A percentile compares a stretch with the other conserved stretches of the same genome.
Evolutionary conservation across 2,329 filamentous ascomycete species (phyloP).

Genomic region (Trichoderma citrinoviride): DNA sequence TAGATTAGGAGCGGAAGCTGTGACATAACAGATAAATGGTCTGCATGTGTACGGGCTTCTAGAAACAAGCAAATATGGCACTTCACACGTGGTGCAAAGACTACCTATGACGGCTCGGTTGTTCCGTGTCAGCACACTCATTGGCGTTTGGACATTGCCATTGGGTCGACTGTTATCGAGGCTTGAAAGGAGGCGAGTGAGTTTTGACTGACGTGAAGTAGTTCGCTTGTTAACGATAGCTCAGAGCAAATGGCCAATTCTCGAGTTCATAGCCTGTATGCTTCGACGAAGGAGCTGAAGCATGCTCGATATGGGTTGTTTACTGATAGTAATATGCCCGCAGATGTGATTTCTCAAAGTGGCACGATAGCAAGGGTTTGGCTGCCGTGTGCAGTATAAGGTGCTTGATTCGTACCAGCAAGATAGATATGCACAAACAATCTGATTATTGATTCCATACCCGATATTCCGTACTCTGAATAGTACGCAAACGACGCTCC

Average conservation of each 20-base stretch:
- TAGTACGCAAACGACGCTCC: background rate
- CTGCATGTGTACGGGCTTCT: slow-evolving; percentile 1
- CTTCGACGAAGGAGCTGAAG: background rate
- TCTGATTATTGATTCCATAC: too few species aligned
- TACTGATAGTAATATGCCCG: background rate
- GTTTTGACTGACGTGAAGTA: background rate
- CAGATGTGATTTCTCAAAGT: background rate
- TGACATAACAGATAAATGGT: background rate
- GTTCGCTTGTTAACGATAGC: too few species aligned
- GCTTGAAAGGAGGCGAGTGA: background rate
- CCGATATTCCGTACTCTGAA: background rate
- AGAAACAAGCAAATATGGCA: background rate
- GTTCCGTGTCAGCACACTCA: too few species aligned
- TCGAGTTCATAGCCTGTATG: background rate
- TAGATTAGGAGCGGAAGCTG: background rate
- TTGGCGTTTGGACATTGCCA: background rate
- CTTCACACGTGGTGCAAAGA: slow-evolving; percentile 1
- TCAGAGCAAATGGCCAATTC: background rate
- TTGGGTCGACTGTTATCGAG: background rate
- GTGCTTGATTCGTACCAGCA: background rate
- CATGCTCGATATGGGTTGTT: background rate
- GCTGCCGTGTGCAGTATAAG: background rate
- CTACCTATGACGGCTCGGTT: background rate
- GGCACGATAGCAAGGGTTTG: background rate
- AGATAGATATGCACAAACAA: too few species aligned